Conservation (phyloP, 2,329 filamentous ascomycete genomes). For the Plenodomus lindquistii region DNA sequence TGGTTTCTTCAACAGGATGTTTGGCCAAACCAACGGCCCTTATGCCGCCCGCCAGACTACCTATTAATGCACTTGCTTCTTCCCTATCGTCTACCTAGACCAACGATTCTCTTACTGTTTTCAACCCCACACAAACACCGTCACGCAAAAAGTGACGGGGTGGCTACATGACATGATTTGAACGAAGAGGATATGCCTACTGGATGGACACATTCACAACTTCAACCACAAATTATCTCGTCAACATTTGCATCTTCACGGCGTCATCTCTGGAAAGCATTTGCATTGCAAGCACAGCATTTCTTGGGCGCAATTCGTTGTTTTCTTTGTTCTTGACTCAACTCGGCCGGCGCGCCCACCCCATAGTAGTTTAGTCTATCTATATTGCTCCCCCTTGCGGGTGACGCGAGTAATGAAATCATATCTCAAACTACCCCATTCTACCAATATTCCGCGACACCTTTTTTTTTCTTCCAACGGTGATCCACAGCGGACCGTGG, state of each 20-base stretch:
- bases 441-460: too few species aligned
- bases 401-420: not conserved
- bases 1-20: conserved; percentile 47
- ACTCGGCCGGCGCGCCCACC: too few species aligned
- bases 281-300: not conserved
- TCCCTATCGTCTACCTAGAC: not conserved
- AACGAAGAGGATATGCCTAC: conserved; percentile 1
- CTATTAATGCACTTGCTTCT: conserved; percentile 27
- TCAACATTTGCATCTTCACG: not conserved
- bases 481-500: too few species aligned
- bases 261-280: not conserved
- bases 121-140: too few species aligned
- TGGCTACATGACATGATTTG: conserved; percentile 5
- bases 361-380: too few species aligned
- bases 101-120: not conserved
- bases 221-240: not conserved
- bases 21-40: conserved; percentile 26
- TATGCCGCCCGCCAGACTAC: conserved; percentile 33
- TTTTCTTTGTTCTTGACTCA: not conserved
- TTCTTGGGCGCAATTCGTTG: too few species aligned
- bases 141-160: too few species aligned
- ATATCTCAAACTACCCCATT: not conserved
- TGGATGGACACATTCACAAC: conserved; percentile 6
- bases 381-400: too few species aligned
- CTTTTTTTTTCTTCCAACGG: too few species aligned